phyloP scores from a whole-genome alignment of 805 yeast genomes.

The Candida cerambycidarum region DNA sequence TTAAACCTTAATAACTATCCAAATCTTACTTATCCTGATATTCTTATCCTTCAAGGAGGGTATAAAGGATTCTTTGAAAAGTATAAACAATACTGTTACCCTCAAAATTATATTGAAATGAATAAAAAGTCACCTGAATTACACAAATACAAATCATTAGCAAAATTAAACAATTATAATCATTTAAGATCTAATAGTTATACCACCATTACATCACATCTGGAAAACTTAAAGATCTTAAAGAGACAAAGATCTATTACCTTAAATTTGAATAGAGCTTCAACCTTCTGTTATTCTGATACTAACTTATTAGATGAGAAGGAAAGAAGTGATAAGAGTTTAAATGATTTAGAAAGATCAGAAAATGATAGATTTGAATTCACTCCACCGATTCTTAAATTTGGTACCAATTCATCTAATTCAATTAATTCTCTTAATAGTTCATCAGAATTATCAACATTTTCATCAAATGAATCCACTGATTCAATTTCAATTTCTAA shows the following conservation, averaged over 20 bases:
- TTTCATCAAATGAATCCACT: slow-evolving; percentile 15
- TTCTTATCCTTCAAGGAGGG: slow-evolving; percentile 87
- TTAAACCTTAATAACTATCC: slow-evolving; percentile 78
- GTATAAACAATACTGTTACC: slow-evolving; percentile 60
- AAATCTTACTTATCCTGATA: slow-evolving; percentile 79
- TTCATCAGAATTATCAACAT: slow-evolving; percentile 18
- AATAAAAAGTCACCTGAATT: slow-evolving; percentile 47
- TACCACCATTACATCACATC: slow-evolving; percentile 29
- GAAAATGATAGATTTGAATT: slow-evolving; percentile 12
- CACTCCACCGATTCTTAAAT: slow-evolving; percentile 29
- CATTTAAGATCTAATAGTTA: slow-evolving; percentile 30
- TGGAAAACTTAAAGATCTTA: slow-evolving; percentile 27
- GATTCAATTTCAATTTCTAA: slow-evolving; percentile 22
- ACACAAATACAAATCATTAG: slow-evolving; percentile 44
- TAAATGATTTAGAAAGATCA: too few relatives aligned
- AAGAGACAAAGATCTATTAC: slow-evolving; percentile 30
- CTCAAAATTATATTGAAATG: slow-evolving; percentile 86
- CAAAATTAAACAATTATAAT: slow-evolving; percentile 39
- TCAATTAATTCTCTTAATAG: slow-evolving; percentile 20
- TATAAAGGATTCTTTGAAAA: slow-evolving; percentile 73
- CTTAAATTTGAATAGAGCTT: slow-evolving; percentile 21
- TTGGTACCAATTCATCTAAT: slow-evolving; percentile 18
- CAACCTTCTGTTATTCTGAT: slow-evolving; percentile 24
- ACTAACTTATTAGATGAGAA: slow-evolving; percentile 5
- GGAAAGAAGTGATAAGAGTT: too few relatives aligned